phyloP scores from a whole-genome alignment of 1,284 basidiomycete genomes.

The Xerocomus cyaneibrunnescens region DNA sequence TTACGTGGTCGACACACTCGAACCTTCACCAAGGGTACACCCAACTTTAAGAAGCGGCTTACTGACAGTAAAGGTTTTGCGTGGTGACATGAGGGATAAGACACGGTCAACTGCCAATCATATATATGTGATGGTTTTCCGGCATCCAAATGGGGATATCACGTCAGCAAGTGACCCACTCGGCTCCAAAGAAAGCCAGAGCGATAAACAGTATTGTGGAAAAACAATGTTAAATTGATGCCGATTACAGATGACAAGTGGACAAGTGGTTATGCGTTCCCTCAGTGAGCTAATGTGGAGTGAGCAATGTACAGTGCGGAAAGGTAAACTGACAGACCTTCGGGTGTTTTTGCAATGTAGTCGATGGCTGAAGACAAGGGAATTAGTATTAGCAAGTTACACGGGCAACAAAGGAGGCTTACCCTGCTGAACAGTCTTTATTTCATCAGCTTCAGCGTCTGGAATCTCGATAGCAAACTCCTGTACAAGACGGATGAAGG shows the following conservation, averaged over 20 bases:
- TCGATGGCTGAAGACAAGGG: conserved; percentile 73
- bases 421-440: conserved; percentile 94
- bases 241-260: conserved; percentile 24
- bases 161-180: conserved; percentile 5
- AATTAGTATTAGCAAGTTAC: conserved; percentile 9
- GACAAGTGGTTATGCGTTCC: conserved; percentile 8
- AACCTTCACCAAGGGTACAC: conserved; percentile 70
- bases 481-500: conserved; percentile 39
- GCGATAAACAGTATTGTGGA: not conserved
- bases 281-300: conserved; percentile 27
- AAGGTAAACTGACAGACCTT: conserved; percentile 52
- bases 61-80: conserved; percentile 31
- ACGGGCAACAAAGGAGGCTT: conserved; percentile 26
- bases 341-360: conserved; percentile 94
- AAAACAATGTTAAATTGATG: conserved; percentile 18
- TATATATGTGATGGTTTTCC: conserved; percentile 10
- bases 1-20: conserved; percentile 6
- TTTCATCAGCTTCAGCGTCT: conserved; percentile 97
- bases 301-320: conserved; percentile 7
- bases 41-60: conserved; percentile 54
- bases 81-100: conserved; percentile 12
- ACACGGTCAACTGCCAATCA: not conserved
- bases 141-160: conserved; percentile 10
- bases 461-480: conserved; percentile 94
- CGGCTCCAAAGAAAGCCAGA: not conserved